Base-by-base conservation (phyloP, 257 asterid species). In the Nicotiana obtusifolia region DNA sequence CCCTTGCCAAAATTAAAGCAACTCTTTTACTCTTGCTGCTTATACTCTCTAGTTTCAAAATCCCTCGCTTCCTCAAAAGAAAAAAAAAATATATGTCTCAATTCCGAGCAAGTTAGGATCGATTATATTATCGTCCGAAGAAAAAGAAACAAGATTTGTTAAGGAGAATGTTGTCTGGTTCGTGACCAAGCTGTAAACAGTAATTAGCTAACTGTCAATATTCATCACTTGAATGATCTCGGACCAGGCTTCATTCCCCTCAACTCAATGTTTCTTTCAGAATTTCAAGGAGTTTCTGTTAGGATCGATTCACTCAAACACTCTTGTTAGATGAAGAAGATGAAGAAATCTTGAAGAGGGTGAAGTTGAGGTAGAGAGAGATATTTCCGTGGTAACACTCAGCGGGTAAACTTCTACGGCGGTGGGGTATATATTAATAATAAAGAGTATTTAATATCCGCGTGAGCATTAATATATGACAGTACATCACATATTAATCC, bases 231-330 rank as follows among this genome's bases (percentile, higher is more conserved):
- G 41, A 68, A 37, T 68, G 77, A 68, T 71, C 78, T 71, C 78
- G 78, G 78, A 71, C 78, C 78, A 71, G 78, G 78, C 78, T 71
- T 71, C 78, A 71, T 71, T 71, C 78, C 60, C 78, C 78, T 71
- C 15, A 71, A 44, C 37, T 44, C 78, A 22, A 44, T 17, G 14
- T 44, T 71, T 41, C 49, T 41, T 44, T 44, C 11, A 13, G 31
- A 13, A 22, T 44, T 71, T 54, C 60, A 1, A 5, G 0, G 60
- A 16, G 47, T 41, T 41, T 26, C n/a, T n/a, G n/a, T n/a, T n/a
- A n/a, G n/a, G n/a, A n/a, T n/a, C n/a, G n/a, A n/a, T n/a, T n/a
- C n/a, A n/a, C n/a, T n/a, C n/a, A n/a, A n/a, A n/a, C n/a, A n/a
- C n/a, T n/a, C n/a, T n/a, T n/a, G n/a, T n/a, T n/a, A n/a, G n/a